A percentile compares a stretch with the other conserved stretches of the same genome.
phyloP scores from a whole-genome alignment of 2,329 filamentous ascomycete species.

The Fusarium domesticum region DNA sequence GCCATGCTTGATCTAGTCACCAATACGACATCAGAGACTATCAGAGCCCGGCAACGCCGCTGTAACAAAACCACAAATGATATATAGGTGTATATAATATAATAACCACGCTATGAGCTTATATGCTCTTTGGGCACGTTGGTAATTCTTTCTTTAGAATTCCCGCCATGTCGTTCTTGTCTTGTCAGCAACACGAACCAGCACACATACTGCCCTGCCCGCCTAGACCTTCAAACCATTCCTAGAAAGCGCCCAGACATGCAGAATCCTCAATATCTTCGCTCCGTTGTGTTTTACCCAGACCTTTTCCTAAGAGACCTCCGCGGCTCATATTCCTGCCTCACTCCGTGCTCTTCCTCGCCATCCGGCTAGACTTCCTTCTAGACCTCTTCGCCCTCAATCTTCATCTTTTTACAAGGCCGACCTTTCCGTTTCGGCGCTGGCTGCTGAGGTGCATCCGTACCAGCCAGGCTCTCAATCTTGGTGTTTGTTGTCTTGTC shows the following conservation, averaged over 20 bases:
- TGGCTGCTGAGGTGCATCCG: conserved; percentile 1
- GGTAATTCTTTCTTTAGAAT: neutral
- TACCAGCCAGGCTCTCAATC: neutral
- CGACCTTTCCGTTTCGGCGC: conserved; percentile 6
- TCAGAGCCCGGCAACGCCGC: too few relatives aligned
- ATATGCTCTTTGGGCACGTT: neutral
- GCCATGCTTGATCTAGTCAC: too few relatives aligned
- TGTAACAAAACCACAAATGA: neutral
- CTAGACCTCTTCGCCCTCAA: conserved; percentile 1
- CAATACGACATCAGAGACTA: too few relatives aligned
- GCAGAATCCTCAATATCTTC: too few relatives aligned
- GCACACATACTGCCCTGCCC: neutral
- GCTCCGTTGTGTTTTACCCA: too few relatives aligned
- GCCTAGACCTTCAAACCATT: neutral
- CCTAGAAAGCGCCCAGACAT: neutral
- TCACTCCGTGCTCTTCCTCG: neutral
- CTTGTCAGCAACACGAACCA: neutral
- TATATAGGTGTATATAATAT: neutral
- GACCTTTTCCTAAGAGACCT: too few relatives aligned
- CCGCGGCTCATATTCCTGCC: too few relatives aligned
- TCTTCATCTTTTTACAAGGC: conserved; percentile 3
- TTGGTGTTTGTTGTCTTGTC: neutral
- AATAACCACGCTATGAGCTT: neutral
- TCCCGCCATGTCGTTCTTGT: neutral
- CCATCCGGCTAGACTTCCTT: neutral